These are phyloP conservation scores for Trichophaea hybrida DNA, from an alignment of 2,329 filamentous ascomycete genomes.

Conservation along the genomic window DNA sequence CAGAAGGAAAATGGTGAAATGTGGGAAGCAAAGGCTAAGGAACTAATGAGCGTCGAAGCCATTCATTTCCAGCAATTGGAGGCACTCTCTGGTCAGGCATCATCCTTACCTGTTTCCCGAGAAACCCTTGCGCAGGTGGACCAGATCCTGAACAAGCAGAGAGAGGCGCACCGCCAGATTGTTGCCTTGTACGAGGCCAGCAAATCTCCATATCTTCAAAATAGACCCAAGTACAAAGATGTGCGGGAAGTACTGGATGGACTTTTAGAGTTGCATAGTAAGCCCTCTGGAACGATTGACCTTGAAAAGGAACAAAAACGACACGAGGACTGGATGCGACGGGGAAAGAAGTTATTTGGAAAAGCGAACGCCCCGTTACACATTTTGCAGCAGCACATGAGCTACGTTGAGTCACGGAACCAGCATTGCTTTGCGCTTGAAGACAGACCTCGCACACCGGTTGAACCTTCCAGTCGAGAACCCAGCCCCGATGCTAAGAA, in stretches of 20 bases:
- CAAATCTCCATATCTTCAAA: slow-evolving; percentile 56
- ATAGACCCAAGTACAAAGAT: slow-evolving; percentile 74
- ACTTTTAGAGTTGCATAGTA: slow-evolving; percentile 78
- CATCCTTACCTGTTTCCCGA: slow-evolving; percentile 61
- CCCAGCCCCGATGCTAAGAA: slow-evolving; percentile 42
- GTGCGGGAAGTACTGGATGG: slow-evolving; percentile 82
- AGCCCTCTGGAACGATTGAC: slow-evolving; percentile 78
- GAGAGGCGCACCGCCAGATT: slow-evolving; percentile 83
- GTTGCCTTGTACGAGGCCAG: slow-evolving; percentile 65
- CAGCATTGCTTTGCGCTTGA: slow-evolving; percentile 78
- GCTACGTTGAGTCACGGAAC: slow-evolving; percentile 82
- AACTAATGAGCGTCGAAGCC: slow-evolving; percentile 79
- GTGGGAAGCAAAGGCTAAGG: slow-evolving; percentile 87
- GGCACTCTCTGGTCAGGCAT: slow-evolving; percentile 72
- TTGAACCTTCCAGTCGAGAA: slow-evolving; percentile 81
- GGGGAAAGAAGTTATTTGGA: slow-evolving; percentile 92
- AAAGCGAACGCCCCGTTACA: slow-evolving; percentile 95
- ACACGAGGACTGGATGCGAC: slow-evolving; percentile 98
- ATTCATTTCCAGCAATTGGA: slow-evolving; percentile 93
- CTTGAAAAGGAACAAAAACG: slow-evolving; percentile 87
- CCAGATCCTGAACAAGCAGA: slow-evolving; percentile 85
- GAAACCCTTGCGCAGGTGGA: slow-evolving; percentile 74
- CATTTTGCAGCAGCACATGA: slow-evolving; percentile 87
- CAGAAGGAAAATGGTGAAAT: slow-evolving; percentile 62
- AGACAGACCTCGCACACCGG: slow-evolving; percentile 76